Conservation (phyloP, 2,329 filamentous ascomycete species). For the Pyrenophora graminea region DNA sequence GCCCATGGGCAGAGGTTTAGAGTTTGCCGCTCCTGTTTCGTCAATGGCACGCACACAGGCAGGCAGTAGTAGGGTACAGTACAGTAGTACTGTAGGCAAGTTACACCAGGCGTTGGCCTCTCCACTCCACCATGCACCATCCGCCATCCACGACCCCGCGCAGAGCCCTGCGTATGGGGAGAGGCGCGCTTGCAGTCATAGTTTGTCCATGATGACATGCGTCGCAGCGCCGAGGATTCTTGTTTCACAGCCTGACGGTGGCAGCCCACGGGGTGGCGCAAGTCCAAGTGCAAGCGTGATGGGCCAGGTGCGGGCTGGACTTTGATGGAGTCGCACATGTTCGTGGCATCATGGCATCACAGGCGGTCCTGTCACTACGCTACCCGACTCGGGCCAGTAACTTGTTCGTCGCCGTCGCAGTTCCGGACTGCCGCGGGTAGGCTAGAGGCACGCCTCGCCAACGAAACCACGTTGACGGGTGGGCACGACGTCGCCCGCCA, state of each 20-base stretch:
- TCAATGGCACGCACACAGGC: constrained; percentile 12
- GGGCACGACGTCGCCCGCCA: constrained; percentile 22
- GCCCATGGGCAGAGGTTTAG: constrained; percentile 18
- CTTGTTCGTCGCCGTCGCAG: constrained; percentile 15
- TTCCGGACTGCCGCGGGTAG: constrained; percentile 36
- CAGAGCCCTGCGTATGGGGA: constrained; percentile 21
- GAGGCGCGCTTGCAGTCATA: constrained; percentile 7
- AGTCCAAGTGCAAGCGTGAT: not conserved
- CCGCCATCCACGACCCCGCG: constrained; percentile 22
- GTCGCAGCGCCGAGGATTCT: constrained; percentile 1
- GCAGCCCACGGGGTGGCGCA: not conserved
- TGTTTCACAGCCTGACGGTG: not conserved
- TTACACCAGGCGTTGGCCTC: constrained; percentile 26
- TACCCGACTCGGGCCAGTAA: constrained; percentile 19
- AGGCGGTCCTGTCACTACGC: constrained; percentile 14
- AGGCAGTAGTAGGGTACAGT: not conserved
- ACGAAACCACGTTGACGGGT: constrained; percentile 37
- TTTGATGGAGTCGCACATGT: no score
- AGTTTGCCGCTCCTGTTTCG: constrained; percentile 22
- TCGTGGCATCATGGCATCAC: constrained; percentile 2
- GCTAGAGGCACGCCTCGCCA: constrained; percentile 36
- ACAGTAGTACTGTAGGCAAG: constrained; percentile 6
- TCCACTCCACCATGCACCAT: constrained; percentile 23
- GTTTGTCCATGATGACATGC: constrained; percentile 23
- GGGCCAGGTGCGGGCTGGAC: not conserved